Evolutionary conservation across 805 yeast genomes (phyloP), one percentile per base, ranked within the genome.

Genomic region (Ogataea paraovalis): DNA sequence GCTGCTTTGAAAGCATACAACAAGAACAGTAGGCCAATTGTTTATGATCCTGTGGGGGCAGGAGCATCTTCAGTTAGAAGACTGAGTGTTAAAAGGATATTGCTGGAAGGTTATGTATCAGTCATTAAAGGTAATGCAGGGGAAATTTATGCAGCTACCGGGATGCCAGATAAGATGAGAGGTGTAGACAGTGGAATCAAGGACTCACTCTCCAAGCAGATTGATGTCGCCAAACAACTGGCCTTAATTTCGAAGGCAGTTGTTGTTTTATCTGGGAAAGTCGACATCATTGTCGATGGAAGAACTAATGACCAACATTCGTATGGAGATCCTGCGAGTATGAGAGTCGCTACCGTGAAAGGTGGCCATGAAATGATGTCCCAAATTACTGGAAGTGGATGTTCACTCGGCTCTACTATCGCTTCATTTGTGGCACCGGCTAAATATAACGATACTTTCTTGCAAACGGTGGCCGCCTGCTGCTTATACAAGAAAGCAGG

Each of bases 1-100:
- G 56, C 59, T 2, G 96, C 92, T 0, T 64, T 85, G 18, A 59
- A 61, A 9, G 77, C 75, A 0, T 88, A 90, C 61, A 85, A 84
- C 59, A 60, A 58, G 13, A 55, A 63, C 13, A 77, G 78, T 2
- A 71, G 74, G 40, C 91, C 87, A 3, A 75, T 90, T 28, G 79
- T 90, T 0, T 83, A 85, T 55, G 97, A 90, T 63, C 97, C 97
- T 0, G 96, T 90, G n/a, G 97, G 90, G 0, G 88, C 84, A 36
- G 96, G 96, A 23, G 96, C 97, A 0, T 75, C 96, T 0, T 47
- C 59, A 3, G 74, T 78, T 4, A 73, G 97, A 49, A 68, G 69
- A 36, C 57, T 65, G 3, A 69, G 80, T 16, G 76, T 82, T 44
- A 62, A 69, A 23, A 60, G 61, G 0, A 56, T 89, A 9, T 62